A percentile compares a stretch with the other conserved stretches of the same genome.
phyloP scores from a whole-genome alignment of 1,139 yeast species.

The Yamadazyma sp. region DNA sequence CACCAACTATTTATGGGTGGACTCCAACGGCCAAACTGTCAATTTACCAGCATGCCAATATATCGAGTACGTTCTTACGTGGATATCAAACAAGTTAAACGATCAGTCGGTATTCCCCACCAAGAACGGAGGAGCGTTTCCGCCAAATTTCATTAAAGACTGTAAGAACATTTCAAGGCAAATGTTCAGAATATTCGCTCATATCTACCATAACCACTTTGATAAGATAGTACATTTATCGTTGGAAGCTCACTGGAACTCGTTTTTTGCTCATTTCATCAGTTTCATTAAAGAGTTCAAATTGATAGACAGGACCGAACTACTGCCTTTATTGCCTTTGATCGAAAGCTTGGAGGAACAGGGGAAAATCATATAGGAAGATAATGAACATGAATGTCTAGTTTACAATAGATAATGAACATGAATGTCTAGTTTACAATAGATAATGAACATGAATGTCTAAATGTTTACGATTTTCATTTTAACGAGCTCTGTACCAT shows the following conservation, averaged over 20 bases:
- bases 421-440: too few species aligned
- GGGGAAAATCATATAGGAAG: constrained; percentile 69
- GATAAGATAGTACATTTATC: constrained; percentile 88
- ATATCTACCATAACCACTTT: constrained; percentile 90
- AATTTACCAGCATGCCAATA: constrained; percentile 91
- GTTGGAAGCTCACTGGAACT: constrained; percentile 96
- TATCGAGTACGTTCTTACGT: constrained; percentile 85
- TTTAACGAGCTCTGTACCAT: too few species aligned
- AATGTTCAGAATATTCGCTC: constrained; percentile 96
- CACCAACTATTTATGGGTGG: constrained; percentile 90
- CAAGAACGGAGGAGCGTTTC: constrained; percentile 89
- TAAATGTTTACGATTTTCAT: too few species aligned
- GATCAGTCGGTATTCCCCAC: constrained; percentile 93
- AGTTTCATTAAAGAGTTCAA: constrained; percentile 84
- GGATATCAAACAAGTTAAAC: constrained; percentile 85
- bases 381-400: too few species aligned
- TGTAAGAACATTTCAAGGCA: constrained; percentile 86
- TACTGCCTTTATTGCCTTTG: constrained; percentile 74
- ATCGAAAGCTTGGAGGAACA: constrained; percentile 80
- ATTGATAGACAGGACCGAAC: constrained; percentile 73
- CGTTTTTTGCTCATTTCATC: constrained; percentile 93
- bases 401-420: too few species aligned
- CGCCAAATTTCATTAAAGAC: constrained; percentile 78
- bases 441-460: too few species aligned
- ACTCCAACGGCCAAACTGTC: constrained; percentile 71